Conservation (phyloP, 1,284 basidiomycete species). For the Tilletia setariae region DNA sequence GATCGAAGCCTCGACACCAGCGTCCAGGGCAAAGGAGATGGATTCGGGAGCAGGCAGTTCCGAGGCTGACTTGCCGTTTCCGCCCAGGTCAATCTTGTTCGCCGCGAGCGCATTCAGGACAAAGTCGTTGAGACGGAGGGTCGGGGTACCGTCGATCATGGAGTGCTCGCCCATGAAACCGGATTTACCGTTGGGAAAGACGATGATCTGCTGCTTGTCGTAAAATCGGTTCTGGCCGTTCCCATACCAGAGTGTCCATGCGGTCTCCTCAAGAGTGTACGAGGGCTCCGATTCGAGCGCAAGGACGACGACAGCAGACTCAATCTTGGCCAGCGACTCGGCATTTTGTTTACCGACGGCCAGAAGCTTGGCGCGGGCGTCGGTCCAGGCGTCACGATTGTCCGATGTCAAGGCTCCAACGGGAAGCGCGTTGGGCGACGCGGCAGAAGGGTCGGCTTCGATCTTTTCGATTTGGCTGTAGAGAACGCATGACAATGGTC, state of each 20-base stretch:
- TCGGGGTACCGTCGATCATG: slow-evolving; percentile 94
- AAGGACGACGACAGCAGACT: slow-evolving; percentile 83
- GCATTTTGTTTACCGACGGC: slow-evolving; percentile 69
- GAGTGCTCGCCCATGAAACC: slow-evolving; percentile 95
- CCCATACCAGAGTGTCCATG: slow-evolving; percentile 80
- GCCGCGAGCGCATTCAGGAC: slow-evolving; percentile 72
- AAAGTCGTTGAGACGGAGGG: slow-evolving; percentile 92
- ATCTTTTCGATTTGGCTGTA: slow-evolving; percentile 74
- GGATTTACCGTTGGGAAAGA: slow-evolving; percentile 77
- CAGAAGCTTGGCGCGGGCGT: slow-evolving; percentile 61
- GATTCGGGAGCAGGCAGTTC: slow-evolving; percentile 66
- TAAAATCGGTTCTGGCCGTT: slow-evolving; percentile 90
- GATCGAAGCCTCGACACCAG: slow-evolving; percentile 60
- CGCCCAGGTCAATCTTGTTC: slow-evolving; percentile 69
- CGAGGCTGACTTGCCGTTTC: slow-evolving; percentile 55
- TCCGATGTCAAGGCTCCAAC: slow-evolving; percentile 82
- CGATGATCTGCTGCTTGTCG: slow-evolving; percentile 84
- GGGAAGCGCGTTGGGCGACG: slow-evolving; percentile 60
- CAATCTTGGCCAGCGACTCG: slow-evolving; percentile 72
- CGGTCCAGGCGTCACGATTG: slow-evolving; percentile 85
- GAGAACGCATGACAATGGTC: neutral
- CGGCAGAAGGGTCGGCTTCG: slow-evolving; percentile 68
- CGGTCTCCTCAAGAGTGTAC: slow-evolving; percentile 20
- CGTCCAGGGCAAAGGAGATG: slow-evolving; percentile 71
- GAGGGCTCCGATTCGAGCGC: slow-evolving; percentile 84